These are phyloP conservation scores for Dalbergia cochinchinensis DNA, from an alignment of 306 rosid species.

Conservation along the genomic window DNA sequence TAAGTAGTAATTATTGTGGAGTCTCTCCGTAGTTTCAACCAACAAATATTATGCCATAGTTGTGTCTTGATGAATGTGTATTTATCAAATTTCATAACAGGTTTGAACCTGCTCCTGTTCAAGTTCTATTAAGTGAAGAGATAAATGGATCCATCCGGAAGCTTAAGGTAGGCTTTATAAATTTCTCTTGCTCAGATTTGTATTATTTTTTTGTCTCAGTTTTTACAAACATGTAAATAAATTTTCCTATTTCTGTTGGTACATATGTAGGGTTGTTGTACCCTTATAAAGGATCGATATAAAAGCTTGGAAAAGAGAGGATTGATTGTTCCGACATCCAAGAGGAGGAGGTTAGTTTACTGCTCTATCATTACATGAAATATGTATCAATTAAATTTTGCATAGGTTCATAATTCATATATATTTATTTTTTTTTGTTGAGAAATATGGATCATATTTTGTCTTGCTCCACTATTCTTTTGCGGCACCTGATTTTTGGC, in stretches of 20 bases:
- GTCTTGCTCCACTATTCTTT: background rate
- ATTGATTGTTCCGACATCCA: conserved; percentile 69
- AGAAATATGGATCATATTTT: too few relatives aligned
- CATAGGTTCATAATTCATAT: conserved; percentile 7
- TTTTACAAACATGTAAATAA: conserved; percentile 20
- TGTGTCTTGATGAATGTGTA: conserved; percentile 1
- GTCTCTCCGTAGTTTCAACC: too few relatives aligned
- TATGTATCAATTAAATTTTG: conserved; percentile 2
- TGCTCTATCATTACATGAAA: background rate
- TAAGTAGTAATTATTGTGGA: background rate
- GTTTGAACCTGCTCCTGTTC: conserved; percentile 89
- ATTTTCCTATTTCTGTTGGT: conserved; percentile 39
- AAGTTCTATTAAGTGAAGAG: conserved; percentile 88
- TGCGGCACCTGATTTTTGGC: too few relatives aligned
- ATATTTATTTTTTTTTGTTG: background rate
- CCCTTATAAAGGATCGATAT: conserved; percentile 81
- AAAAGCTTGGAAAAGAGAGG: conserved; percentile 95
- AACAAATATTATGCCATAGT: background rate
- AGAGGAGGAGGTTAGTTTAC: conserved; percentile 65
- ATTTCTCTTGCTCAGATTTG: background rate
- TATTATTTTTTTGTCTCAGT: background rate
- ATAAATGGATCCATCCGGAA: conserved; percentile 88
- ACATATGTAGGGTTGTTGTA: conserved; percentile 75
- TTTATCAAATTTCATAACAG: conserved; percentile 48
- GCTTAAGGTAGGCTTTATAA: conserved; percentile 67